Conservation (phyloP, 768 basidiomycete genomes). For the Suillus luteus region DNA sequence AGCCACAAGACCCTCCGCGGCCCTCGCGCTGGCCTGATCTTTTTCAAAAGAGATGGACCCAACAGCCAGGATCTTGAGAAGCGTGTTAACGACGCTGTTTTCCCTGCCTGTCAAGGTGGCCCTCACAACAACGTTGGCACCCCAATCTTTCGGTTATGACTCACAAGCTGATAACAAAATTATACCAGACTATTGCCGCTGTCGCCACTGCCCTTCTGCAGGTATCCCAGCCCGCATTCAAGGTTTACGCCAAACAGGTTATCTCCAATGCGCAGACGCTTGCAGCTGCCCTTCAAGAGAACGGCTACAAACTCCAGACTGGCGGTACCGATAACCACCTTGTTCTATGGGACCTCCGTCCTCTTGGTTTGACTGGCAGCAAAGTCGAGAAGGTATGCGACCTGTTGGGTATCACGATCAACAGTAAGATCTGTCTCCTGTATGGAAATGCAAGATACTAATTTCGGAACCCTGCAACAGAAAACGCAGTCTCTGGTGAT, state of each 20-base stretch:
- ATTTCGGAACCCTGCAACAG: conserved; percentile 35
- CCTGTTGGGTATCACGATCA: conserved; percentile 93
- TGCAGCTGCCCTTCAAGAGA: conserved; percentile 64
- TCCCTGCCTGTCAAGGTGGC: conserved; percentile 99
- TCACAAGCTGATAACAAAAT: conserved; percentile 6
- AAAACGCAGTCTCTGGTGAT: conserved; percentile 97
- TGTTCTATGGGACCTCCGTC: conserved; percentile 96
- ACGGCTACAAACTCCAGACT: conserved; percentile 96
- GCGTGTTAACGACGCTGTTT: conserved; percentile 96
- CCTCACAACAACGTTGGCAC: conserved; percentile 92
- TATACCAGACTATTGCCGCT: conserved; percentile 82
- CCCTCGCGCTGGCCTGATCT: conserved; percentile 95
- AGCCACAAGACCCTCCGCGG: conserved; percentile 99
- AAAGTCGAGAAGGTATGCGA: conserved; percentile 99
- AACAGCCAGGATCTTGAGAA: conserved; percentile 87
- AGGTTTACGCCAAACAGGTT: conserved; percentile 92
- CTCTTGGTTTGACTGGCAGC: conserved; percentile 93
- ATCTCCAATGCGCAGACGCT: conserved; percentile 85
- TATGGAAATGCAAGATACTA: neutral
- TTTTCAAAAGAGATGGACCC: conserved; percentile 93
- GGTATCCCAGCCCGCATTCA: conserved; percentile 86
- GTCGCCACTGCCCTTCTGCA: conserved; percentile 93
- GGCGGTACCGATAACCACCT: conserved; percentile 97
- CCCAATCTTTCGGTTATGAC: conserved; percentile 7
- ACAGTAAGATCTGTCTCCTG: conserved; percentile 56